These are phyloP conservation scores for Pseudocercospora crystallina DNA, from an alignment of 2,329 filamentous ascomycete species.

Conservation along the genomic window DNA sequence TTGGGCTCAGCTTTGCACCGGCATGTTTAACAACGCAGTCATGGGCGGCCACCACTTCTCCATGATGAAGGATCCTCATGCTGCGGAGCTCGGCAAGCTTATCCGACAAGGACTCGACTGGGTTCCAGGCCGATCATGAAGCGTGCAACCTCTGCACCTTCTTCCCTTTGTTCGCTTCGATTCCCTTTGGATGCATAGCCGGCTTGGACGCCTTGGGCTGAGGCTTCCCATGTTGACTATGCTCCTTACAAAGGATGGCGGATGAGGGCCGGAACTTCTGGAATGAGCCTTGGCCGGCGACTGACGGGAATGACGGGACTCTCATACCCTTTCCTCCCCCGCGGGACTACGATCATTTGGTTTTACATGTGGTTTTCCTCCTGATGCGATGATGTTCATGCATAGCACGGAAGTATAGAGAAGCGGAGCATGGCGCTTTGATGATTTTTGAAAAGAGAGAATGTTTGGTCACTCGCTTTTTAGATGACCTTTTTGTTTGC, in stretches of 20 bases:
- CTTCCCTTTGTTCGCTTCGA: slow-evolving; percentile 17
- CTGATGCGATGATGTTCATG: too few relatives aligned
- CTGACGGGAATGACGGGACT: too few relatives aligned
- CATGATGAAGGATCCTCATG: slow-evolving; percentile 67
- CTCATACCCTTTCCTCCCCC: too few relatives aligned
- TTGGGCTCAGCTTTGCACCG: slow-evolving; percentile 66
- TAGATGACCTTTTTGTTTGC: too few relatives aligned
- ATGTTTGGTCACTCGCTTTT: too few relatives aligned
- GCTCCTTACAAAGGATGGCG: background rate
- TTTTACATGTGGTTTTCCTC: too few relatives aligned
- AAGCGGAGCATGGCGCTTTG: too few relatives aligned
- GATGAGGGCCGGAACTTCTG: too few relatives aligned
- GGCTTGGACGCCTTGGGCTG: slow-evolving; percentile 29
- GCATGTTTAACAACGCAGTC: slow-evolving; percentile 61
- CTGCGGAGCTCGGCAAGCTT: slow-evolving; percentile 40
- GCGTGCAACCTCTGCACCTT: background rate
- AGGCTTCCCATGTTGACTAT: slow-evolving; percentile 18
- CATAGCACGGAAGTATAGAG: too few relatives aligned
- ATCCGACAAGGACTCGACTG: slow-evolving; percentile 44
- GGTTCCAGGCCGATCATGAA: slow-evolving; percentile 6
- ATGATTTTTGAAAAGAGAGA: too few relatives aligned
- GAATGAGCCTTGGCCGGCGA: too few relatives aligned
- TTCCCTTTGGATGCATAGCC: slow-evolving; percentile 19
- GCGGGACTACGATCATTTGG: too few relatives aligned
- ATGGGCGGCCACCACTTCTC: slow-evolving; percentile 74